Conservation (phyloP, 1,139 yeast genomes). For the Diutina neorugosa region DNA sequence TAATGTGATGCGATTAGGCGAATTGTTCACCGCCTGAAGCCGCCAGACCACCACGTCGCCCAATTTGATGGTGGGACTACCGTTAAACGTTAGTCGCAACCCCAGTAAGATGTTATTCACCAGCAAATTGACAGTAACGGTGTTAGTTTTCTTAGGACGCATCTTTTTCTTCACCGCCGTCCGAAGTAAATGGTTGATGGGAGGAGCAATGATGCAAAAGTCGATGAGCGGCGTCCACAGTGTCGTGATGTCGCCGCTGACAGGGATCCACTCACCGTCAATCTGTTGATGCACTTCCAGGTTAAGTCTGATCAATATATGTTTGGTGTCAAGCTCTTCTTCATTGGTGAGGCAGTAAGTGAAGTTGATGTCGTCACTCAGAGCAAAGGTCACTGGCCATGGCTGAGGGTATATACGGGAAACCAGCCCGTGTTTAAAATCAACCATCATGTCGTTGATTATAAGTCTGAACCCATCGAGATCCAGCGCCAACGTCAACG, state of each 20-base stretch:
- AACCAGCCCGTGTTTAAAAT: conserved; percentile 2
- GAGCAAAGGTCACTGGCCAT: conserved; percentile 21
- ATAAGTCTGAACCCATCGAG: neutral
- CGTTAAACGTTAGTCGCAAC: conserved; percentile 48
- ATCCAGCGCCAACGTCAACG: neutral
- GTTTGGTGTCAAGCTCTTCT: conserved; percentile 13
- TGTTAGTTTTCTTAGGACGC: conserved; percentile 14
- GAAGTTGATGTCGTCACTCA: conserved; percentile 24
- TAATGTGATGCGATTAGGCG: conserved; percentile 28
- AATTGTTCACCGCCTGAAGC: conserved; percentile 45
- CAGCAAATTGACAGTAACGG: conserved; percentile 32
- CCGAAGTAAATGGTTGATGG: conserved; percentile 12
- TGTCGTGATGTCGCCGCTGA: conserved; percentile 32
- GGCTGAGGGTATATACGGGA: neutral
- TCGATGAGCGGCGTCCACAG: conserved; percentile 54
- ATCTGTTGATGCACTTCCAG: conserved; percentile 10
- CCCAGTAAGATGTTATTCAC: conserved; percentile 29
- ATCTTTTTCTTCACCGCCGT: neutral
- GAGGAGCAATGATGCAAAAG: conserved; percentile 37
- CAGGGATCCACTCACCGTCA: conserved; percentile 7
- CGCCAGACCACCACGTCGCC: conserved; percentile 57
- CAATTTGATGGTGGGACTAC: conserved; percentile 45
- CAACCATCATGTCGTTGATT: neutral
- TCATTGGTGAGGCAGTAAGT: conserved; percentile 32
- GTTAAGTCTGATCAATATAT: neutral